Percentiles rank a stretch among this genome's conserved stretches.
Conservation (phyloP, 176 grass and related monocot species). For the Thinopyrum elongatum region DNA sequence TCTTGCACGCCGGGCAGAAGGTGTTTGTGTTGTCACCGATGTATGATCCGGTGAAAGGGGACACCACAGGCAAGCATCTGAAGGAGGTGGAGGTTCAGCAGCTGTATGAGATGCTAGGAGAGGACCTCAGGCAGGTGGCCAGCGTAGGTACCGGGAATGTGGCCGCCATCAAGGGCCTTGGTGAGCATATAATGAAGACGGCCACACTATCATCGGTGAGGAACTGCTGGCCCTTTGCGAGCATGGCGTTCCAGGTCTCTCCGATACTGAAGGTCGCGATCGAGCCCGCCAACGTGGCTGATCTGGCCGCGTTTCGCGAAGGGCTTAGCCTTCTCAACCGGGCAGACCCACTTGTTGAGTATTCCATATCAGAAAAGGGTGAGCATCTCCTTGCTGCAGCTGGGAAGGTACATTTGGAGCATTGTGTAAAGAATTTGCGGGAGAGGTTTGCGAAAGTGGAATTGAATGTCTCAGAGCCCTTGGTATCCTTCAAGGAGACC, state of each 20-base stretch:
- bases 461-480: conserved; percentile 72
- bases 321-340: conserved; percentile 83
- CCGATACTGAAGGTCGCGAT: conserved; percentile 89
- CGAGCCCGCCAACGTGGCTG: conserved; percentile 73
- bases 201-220: conserved; percentile 75
- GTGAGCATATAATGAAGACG: conserved; percentile 82
- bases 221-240: conserved; percentile 85
- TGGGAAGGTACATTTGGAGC: conserved; percentile 88
- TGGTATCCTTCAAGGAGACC: conserved; percentile 91
- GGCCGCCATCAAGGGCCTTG: conserved; percentile 82
- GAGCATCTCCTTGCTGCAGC: conserved; percentile 85
- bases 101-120: conserved; percentile 88
- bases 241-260: conserved; percentile 92
- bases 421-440: conserved; percentile 81
- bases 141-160: conserved; percentile 70
- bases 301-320: conserved; percentile 60
- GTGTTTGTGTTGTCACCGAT: conserved; percentile 81
- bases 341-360: conserved; percentile 90
- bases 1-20: conserved; percentile 67
- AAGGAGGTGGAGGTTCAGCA: conserved; percentile 78
- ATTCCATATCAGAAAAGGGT: conserved; percentile 70
- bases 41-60: conserved; percentile 80
- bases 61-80: conserved; percentile 61
- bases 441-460: conserved; percentile 94
- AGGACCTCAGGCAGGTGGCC: conserved; percentile 55